phyloP scores from a whole-genome alignment of 1,284 basidiomycete genomes.

The Pseudozyma tsukubaensis region DNA sequence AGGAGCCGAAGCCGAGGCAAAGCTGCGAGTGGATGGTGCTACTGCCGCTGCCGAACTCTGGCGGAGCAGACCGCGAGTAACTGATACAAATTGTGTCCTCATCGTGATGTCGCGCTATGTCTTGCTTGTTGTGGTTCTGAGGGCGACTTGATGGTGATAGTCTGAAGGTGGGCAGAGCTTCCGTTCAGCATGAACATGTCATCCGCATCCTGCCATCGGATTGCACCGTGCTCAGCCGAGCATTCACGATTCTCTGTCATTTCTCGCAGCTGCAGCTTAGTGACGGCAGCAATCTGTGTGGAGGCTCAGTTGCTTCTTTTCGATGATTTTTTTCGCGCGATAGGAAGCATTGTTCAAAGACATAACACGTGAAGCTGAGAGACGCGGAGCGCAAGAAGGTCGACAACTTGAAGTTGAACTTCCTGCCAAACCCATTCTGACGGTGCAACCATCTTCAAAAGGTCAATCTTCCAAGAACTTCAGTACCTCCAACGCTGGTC shows the following conservation, averaged over 20 bases:
- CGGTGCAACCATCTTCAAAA: not conserved
- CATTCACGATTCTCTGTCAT: not conserved
- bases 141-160: not conserved
- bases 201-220: not conserved
- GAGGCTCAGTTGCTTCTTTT: slow-evolving; percentile 15
- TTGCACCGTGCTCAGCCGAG: slow-evolving; percentile 17
- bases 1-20: slow-evolving; percentile 29
- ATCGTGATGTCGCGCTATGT: slow-evolving; percentile 4
- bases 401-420: not conserved
- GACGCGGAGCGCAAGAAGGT: slow-evolving; percentile 13
- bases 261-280: not conserved
- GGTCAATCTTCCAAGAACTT: too few relatives aligned
- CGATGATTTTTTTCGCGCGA: slow-evolving; percentile 28
- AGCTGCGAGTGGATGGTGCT: slow-evolving; percentile 14
- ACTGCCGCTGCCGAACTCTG: slow-evolving; percentile 4
- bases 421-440: slow-evolving; percentile 1
- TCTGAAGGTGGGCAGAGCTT: not conserved
- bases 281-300: slow-evolving; percentile 18
- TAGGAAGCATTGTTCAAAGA: slow-evolving; percentile 15
- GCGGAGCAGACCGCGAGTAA: slow-evolving; percentile 15
- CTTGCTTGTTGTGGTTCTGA: not conserved
- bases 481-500: too few relatives aligned
- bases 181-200: not conserved
- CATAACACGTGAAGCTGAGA: slow-evolving; percentile 10
- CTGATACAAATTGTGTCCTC: slow-evolving; percentile 17